phyloP scores from a whole-genome alignment of 805 yeast genomes.

The Hanseniaspora opuntiae region DNA sequence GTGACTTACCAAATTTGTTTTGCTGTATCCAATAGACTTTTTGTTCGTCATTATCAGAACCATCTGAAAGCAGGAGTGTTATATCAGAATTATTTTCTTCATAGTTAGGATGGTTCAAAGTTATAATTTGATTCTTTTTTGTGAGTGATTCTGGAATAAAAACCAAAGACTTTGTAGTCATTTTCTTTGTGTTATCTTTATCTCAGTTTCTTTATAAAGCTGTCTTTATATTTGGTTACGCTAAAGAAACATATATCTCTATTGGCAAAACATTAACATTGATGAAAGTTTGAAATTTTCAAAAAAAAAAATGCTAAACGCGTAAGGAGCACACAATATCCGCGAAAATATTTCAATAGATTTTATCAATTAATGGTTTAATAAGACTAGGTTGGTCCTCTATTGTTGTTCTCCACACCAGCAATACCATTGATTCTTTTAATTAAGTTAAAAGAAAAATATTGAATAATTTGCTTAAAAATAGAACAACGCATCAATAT shows the following conservation, averaged over 20 bases:
- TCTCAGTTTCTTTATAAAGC: too few relatives aligned
- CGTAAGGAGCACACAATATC: too few relatives aligned
- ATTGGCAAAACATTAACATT: background rate
- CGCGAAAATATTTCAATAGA: too few relatives aligned
- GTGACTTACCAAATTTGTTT: conserved; percentile 6
- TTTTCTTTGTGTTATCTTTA: background rate
- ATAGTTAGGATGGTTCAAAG: background rate
- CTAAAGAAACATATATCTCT: too few relatives aligned
- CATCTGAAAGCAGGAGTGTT: background rate
- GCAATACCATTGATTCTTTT: too few relatives aligned
- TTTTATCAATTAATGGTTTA: too few relatives aligned
- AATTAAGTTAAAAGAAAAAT: too few relatives aligned
- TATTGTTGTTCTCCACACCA: too few relatives aligned
- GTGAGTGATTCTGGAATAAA: conserved; percentile 13
- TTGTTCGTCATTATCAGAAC: background rate
- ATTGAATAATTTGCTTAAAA: too few relatives aligned
- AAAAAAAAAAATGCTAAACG: background rate
- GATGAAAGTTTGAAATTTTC: background rate
- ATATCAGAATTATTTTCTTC: background rate
- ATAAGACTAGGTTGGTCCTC: too few relatives aligned
- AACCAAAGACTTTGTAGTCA: conserved; percentile 23
- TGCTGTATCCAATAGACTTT: conserved; percentile 1
- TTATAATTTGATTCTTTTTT: conserved; percentile 8
- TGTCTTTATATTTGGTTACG: too few relatives aligned
- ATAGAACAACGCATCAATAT: too few relatives aligned